These are phyloP conservation scores for Neurospora sublineolata DNA, from an alignment of 495 filamentous ascomycete genomes.

Conservation along the genomic window DNA sequence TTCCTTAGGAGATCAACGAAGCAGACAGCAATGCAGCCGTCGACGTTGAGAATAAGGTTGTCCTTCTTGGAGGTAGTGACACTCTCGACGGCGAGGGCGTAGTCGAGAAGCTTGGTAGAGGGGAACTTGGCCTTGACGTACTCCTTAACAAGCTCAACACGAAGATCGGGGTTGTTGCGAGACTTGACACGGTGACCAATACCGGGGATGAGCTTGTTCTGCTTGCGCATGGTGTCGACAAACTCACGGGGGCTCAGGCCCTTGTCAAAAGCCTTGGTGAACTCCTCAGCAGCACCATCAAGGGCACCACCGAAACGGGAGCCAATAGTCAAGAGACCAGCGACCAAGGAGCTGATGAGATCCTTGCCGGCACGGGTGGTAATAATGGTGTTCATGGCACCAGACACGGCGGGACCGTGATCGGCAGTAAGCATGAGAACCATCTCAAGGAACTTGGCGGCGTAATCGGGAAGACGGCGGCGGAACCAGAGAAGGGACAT, in stretches of 20 bases:
- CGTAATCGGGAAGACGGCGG: slow-evolving; percentile 88
- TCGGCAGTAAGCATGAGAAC: slow-evolving; percentile 99
- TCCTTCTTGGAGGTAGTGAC: slow-evolving; percentile 99
- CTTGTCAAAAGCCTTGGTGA: slow-evolving; percentile 96
- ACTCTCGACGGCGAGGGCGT: slow-evolving; percentile 92
- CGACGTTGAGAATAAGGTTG: slow-evolving; percentile 98
- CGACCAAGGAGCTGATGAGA: slow-evolving; percentile 86
- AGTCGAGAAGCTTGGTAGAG: slow-evolving; percentile 91
- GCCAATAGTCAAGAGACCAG: slow-evolving; percentile 94
- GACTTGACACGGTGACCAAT: slow-evolving; percentile 99
- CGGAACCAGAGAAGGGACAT: slow-evolving; percentile 99
- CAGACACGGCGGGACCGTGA: slow-evolving; percentile 96
- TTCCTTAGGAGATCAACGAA: slow-evolving; percentile 96
- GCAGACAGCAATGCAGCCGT: slow-evolving; percentile 95
- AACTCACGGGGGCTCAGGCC: slow-evolving; percentile 96
- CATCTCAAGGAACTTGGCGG: slow-evolving; percentile 99
- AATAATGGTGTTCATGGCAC: slow-evolving; percentile 99
- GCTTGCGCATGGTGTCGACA: slow-evolving; percentile 96
- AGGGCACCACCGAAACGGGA: slow-evolving; percentile 97
- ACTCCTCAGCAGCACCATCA: slow-evolving; percentile 95
- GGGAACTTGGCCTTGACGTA: slow-evolving; percentile 97
- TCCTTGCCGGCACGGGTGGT: slow-evolving; percentile 98
- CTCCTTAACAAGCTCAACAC: slow-evolving; percentile 98
- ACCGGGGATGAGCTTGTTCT: slow-evolving; percentile 99
- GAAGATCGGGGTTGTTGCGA: slow-evolving; percentile 97